A percentile compares a stretch with the other conserved stretches of the same genome.
Evolutionary conservation across 108 stramenopile genomes (phyloP).

Genomic region (Nitzschia sp.): DNA sequence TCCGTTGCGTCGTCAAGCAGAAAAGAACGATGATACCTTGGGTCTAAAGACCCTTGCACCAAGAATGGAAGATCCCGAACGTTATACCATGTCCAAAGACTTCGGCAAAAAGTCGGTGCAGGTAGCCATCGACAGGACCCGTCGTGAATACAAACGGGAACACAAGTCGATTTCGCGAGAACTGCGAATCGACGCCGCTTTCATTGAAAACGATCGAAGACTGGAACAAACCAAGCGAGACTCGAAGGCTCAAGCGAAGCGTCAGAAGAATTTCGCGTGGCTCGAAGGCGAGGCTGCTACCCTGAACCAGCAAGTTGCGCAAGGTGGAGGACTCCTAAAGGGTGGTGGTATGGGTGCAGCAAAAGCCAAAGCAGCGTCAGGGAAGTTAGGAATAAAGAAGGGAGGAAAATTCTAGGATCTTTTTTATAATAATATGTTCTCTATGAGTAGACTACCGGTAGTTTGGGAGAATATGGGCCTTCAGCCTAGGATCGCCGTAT

Average conservation of each 20-base stretch:
- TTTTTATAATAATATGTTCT: conserved; percentile 4
- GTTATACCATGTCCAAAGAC: conserved; percentile 90
- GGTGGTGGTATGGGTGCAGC: conserved; percentile 87
- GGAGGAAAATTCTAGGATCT: conserved; percentile 76
- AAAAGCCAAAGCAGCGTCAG: conserved; percentile 67
- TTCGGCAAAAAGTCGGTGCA: conserved; percentile 83
- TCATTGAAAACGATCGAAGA: conserved; percentile 82
- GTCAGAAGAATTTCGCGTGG: conserved; percentile 90
- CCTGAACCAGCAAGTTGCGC: conserved; percentile 89
- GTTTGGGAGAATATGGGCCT: conserved; percentile 2
- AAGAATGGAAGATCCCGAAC: conserved; percentile 84
- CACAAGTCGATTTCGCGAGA: conserved; percentile 93
- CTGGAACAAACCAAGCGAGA: conserved; percentile 62
- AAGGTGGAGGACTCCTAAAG: conserved; percentile 78
- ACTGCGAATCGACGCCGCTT: conserved; percentile 82
- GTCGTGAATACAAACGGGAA: conserved; percentile 94
- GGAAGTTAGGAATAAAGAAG: conserved; percentile 88
- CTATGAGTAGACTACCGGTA: neutral
- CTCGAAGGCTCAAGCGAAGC: conserved; percentile 64
- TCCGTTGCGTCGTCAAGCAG: conserved; percentile 56
- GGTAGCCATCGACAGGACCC: conserved; percentile 82
- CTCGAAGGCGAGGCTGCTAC: conserved; percentile 89
- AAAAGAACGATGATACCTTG: conserved; percentile 19
- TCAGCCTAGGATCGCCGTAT: conserved; percentile 21
- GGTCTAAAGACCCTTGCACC: conserved; percentile 83